phyloP scores from a whole-genome alignment of 1,139 yeast species.

The Pichia sp. region DNA sequence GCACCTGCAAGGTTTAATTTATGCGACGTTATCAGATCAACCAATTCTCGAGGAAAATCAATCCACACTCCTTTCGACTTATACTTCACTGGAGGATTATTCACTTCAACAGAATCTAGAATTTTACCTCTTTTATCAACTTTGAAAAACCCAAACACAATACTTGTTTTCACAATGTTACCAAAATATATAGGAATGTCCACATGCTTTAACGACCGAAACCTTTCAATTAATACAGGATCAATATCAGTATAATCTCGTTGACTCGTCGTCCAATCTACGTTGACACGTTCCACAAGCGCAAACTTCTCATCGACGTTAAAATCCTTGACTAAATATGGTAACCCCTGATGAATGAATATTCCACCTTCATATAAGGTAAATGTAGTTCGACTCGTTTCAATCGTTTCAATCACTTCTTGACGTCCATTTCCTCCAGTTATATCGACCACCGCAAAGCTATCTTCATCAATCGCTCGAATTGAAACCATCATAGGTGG shows the following conservation, averaged over 20 bases:
- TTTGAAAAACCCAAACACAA: slow-evolving; percentile 91
- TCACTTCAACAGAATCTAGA: slow-evolving; percentile 86
- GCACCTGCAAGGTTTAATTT: slow-evolving; percentile 74
- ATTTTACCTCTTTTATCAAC: slow-evolving; percentile 70
- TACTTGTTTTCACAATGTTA: slow-evolving; percentile 57
- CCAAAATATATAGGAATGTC: slow-evolving; percentile 77
- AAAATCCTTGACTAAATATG: slow-evolving; percentile 80
- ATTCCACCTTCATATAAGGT: slow-evolving; percentile 95
- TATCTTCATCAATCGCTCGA: slow-evolving; percentile 76
- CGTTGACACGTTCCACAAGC: slow-evolving; percentile 78
- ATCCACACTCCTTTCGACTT: slow-evolving; percentile 86
- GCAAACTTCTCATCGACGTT: slow-evolving; percentile 72
- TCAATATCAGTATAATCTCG: slow-evolving; percentile 91
- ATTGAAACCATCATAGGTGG: slow-evolving; percentile 70
- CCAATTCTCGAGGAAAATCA: slow-evolving; percentile 62
- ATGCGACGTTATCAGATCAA: slow-evolving; percentile 54
- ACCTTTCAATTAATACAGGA: slow-evolving; percentile 65
- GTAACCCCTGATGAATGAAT: slow-evolving; percentile 86
- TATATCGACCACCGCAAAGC: slow-evolving; percentile 81
- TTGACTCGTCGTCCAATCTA: slow-evolving; percentile 89
- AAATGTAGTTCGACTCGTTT: slow-evolving; percentile 80
- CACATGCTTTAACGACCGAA: slow-evolving; percentile 45
- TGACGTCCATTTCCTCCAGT: slow-evolving; percentile 58
- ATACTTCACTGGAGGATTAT: slow-evolving; percentile 72
- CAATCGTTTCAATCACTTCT: slow-evolving; percentile 82